Evolutionary conservation across 2,329 filamentous ascomycete genomes (phyloP), one percentile per base, ranked within the genome.

Genomic region (Ceratocystis ficicola): DNA sequence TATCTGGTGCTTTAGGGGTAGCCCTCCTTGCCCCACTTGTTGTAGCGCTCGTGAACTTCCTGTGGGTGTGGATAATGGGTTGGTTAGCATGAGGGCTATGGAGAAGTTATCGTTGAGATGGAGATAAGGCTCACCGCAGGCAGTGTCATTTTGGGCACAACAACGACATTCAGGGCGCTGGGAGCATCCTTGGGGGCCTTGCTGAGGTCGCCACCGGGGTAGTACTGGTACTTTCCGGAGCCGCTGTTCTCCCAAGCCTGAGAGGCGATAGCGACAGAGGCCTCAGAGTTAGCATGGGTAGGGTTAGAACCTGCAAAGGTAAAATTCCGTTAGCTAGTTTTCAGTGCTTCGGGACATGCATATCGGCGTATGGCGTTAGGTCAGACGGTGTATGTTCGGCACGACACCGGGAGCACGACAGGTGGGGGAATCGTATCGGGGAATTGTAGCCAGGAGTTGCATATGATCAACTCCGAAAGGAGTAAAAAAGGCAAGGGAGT

Each of bases 1-100:
- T 15, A 41, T 12, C 22, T 32, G 25, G 22, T 32, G 63, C 12
- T 74, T 75, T 80, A 89, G 71, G 76, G 76, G 79, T 88, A 97
- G 72, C 90, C 92, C 71, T 97, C 94, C 86, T 97, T 97, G 77
- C 94, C 94, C 86, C 90, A 97, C 83, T 99, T 99, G 89, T 99
- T 99, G 86, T 88, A 97, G 80, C 88, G 88, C 72, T 99, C 94
- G 80, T 99, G 94, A 70, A 96, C 85, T 73, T 87, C 83, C 90
- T 95, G 72, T 67, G 48, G 3, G 17, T 12, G 28, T 17, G 2
- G n/a, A 20, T 62, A 20, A 46, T n/a, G 30, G n/a, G 10, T 20
- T 61, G 15, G 15, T 62, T 50, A 63, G 61, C 8, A 46, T 41
- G 4, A 44, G n/a, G 41, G 12, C 36, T 41, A 20, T 22, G 30